These are phyloP conservation scores for Glonium stellatum DNA, from an alignment of 495 filamentous ascomycete genomes.

Conservation along the genomic window DNA sequence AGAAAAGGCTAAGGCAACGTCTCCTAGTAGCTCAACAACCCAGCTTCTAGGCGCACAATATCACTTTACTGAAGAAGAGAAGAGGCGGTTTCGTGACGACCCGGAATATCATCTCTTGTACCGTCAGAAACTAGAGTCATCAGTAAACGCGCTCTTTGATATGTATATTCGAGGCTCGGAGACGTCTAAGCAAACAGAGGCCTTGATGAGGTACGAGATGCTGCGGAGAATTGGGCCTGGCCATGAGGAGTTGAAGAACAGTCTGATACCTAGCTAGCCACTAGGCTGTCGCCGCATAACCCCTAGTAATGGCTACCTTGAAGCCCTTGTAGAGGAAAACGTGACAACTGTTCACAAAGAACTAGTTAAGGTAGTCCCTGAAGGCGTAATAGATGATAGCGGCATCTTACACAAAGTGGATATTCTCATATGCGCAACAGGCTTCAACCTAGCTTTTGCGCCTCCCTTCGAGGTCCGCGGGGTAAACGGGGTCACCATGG, in stretches of 20 bases:
- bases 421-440: constrained; percentile 37
- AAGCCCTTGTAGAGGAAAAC: constrained; percentile 7
- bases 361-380: not conserved
- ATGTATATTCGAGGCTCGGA: constrained; percentile 7
- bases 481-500: constrained; percentile 4
- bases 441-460: constrained; percentile 35
- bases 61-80: constrained; percentile 9
- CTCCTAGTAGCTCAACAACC: not conserved
- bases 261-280: constrained; percentile 9
- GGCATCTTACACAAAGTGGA: constrained; percentile 33
- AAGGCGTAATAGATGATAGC: constrained; percentile 11
- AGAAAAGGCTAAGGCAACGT: too few species aligned
- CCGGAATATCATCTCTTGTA: constrained; percentile 6
- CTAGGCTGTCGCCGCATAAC: constrained; percentile 26
- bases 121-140: not conserved
- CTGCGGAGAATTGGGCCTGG: not conserved
- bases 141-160: constrained; percentile 4
- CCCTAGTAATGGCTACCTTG: constrained; percentile 13
- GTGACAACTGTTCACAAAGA: constrained; percentile 2
- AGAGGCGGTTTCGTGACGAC: not conserved
- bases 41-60: constrained; percentile 8
- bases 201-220: constrained; percentile 5
- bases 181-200: constrained; percentile 1
- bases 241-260: constrained; percentile 4
- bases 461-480: constrained; percentile 26